phyloP scores from a whole-genome alignment of 805 yeast genomes.

The Saccharomycopsis fodiens region DNA sequence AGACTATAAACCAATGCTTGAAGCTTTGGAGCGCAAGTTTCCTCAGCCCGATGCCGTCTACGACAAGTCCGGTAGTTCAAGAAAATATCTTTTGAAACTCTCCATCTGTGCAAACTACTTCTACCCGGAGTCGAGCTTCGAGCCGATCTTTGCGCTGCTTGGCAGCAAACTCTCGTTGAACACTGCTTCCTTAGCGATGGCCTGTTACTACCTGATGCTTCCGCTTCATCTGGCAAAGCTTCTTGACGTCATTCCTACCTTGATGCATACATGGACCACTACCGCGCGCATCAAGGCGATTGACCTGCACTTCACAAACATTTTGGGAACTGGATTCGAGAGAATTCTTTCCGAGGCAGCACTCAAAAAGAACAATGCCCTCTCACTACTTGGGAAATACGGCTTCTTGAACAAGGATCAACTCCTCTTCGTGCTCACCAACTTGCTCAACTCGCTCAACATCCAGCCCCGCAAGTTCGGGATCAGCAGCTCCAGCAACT shows the following conservation, averaged over 20 bases:
- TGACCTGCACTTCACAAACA: conserved; percentile 58
- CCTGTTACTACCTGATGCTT: conserved; percentile 44
- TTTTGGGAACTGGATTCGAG: conserved; percentile 55
- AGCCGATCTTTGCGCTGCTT: conserved; percentile 42
- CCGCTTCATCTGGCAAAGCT: conserved; percentile 41
- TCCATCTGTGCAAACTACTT: conserved; percentile 49
- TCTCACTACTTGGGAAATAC: conserved; percentile 36
- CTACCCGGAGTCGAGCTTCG: conserved; percentile 38
- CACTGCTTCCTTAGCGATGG: conserved; percentile 43
- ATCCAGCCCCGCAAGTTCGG: conserved; percentile 43
- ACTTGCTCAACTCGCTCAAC: conserved; percentile 37
- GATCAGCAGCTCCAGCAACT: conserved; percentile 30
- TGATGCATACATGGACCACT: conserved; percentile 68
- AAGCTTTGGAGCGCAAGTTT: conserved; percentile 30
- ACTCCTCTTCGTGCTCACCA: conserved; percentile 50
- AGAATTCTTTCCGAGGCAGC: conserved; percentile 32
- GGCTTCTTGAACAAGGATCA: conserved; percentile 65
- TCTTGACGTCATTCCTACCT: conserved; percentile 51
- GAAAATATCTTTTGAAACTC: conserved; percentile 39
- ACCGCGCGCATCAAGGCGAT: conserved; percentile 39
- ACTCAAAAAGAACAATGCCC: conserved; percentile 24
- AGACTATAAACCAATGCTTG: conserved; percentile 30
- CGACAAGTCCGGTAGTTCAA: conserved; percentile 32
- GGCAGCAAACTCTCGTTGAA: conserved; percentile 46
- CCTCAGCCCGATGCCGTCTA: conserved; percentile 43